phyloP scores from a whole-genome alignment of 1,139 yeast genomes.

The Scheffersomyces segobiensis region DNA sequence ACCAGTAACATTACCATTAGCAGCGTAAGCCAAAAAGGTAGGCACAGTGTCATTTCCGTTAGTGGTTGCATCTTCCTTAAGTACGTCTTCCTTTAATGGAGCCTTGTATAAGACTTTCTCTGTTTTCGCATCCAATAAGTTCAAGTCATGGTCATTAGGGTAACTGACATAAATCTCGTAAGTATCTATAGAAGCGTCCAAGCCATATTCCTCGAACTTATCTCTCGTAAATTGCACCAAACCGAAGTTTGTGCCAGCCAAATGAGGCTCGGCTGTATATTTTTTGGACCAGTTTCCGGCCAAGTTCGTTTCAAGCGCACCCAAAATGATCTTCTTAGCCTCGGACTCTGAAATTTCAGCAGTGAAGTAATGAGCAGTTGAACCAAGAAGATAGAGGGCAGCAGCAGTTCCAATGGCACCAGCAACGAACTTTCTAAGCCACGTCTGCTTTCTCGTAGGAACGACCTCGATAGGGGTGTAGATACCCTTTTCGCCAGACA shows the following conservation, averaged over 20 bases:
- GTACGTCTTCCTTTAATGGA: constrained; percentile 66
- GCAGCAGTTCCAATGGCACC: not conserved
- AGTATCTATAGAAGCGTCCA: constrained; percentile 53
- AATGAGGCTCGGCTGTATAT: constrained; percentile 35
- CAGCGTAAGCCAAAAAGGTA: constrained; percentile 48
- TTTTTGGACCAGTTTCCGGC: constrained; percentile 34
- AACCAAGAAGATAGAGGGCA: not conserved
- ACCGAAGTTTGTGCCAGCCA: constrained; percentile 43
- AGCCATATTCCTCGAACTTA: constrained; percentile 44
- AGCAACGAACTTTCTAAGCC: not conserved
- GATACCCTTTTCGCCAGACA: not conserved
- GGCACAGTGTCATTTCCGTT: constrained; percentile 44
- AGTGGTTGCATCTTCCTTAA: constrained; percentile 72
- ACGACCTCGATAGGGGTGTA: not conserved
- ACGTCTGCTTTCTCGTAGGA: not conserved
- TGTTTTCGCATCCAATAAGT: constrained; percentile 30
- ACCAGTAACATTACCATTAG: constrained; percentile 50
- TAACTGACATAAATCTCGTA: constrained; percentile 58
- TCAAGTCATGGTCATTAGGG: constrained; percentile 50
- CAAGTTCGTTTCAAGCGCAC: constrained; percentile 23
- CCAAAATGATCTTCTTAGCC: constrained; percentile 12
- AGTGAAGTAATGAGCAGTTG: not conserved
- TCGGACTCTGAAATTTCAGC: not conserved
- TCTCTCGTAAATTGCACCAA: constrained; percentile 40
- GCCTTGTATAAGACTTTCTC: constrained; percentile 54